Percentiles rank a stretch among this genome's conserved stretches.
phyloP scores from a whole-genome alignment of 768 basidiomycete species.

The Leccinum olivaceopallidum region DNA sequence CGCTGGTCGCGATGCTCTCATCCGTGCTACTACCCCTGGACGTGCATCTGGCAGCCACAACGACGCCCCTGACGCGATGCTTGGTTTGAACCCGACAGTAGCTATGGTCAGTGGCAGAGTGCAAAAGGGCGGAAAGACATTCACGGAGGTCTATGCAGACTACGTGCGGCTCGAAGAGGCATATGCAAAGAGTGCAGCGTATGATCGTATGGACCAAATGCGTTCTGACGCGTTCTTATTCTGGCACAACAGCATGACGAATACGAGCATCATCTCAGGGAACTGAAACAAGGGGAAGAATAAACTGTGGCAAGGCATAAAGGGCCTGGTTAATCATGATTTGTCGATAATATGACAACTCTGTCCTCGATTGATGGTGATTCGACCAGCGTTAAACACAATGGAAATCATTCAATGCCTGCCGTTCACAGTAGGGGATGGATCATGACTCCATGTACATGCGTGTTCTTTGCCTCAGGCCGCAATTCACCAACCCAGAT shows the following conservation, averaged over 20 bases:
- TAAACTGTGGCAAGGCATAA: too few relatives aligned
- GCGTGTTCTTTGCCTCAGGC: too few relatives aligned
- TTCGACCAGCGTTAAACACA: not conserved
- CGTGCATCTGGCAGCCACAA: constrained; percentile 44
- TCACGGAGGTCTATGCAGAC: constrained; percentile 80
- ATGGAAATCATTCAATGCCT: not conserved
- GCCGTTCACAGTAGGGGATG: not conserved
- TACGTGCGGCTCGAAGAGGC: too few relatives aligned
- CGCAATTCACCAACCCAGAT: too few relatives aligned
- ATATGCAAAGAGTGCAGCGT: too few relatives aligned
- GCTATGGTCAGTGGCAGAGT: constrained; percentile 72
- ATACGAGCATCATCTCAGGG: constrained; percentile 73
- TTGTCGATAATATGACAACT: too few relatives aligned
- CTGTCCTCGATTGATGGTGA: too few relatives aligned
- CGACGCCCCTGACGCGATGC: constrained; percentile 50
- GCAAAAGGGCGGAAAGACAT: constrained; percentile 83
- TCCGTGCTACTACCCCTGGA: constrained; percentile 40
- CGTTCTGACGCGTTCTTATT: constrained; percentile 29
- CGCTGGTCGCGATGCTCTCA: constrained; percentile 43
- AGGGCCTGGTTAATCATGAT: too few relatives aligned
- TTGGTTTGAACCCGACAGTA: constrained; percentile 86
- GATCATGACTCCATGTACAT: not conserved
- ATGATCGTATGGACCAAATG: too few relatives aligned
- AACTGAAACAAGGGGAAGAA: constrained; percentile 10
- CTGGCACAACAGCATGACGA: constrained; percentile 85